Percentiles rank a stretch among this genome's conserved stretches.
Evolutionary conservation across 140 eudicot genomes (phyloP).

Genomic region (Cichorium intybus): DNA sequence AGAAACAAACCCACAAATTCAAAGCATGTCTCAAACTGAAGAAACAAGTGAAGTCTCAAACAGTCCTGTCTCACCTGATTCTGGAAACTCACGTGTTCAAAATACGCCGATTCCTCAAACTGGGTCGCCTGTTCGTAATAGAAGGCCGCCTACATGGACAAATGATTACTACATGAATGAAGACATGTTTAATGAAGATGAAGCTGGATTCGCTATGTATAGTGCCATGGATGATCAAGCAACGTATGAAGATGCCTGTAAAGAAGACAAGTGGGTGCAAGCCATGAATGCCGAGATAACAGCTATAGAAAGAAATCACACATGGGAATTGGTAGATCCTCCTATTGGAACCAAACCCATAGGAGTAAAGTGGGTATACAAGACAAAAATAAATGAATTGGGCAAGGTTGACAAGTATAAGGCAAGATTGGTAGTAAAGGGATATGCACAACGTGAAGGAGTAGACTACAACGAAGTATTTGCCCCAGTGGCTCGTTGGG

Average conservation of each 20-base stretch:
- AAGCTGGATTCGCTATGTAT: conserved; percentile 1
- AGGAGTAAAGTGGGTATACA: conserved; percentile 2
- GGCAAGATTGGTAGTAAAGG: background rate
- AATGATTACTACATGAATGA: background rate
- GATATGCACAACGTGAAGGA: background rate
- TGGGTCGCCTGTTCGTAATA: background rate
- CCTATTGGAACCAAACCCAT: background rate
- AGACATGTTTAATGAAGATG: background rate
- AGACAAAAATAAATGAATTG: background rate
- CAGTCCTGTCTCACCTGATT: background rate
- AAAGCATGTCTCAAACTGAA: background rate
- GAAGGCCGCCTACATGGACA: background rate
- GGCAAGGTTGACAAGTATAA: background rate
- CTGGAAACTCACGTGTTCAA: background rate
- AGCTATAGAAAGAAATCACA: background rate
- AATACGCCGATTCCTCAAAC: background rate
- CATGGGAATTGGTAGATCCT: background rate
- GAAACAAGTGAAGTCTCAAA: background rate
- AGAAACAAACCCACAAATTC: background rate
- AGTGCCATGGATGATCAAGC: background rate
- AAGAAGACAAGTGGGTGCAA: background rate
- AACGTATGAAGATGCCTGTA: conserved; percentile 9
- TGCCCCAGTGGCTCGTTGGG: too few relatives aligned
- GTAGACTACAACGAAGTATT: too few relatives aligned
- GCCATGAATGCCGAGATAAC: background rate